These are phyloP conservation scores for Acephala macrosclerotiorum DNA, from an alignment of 2,329 filamentous ascomycete species.

Conservation along the genomic window DNA sequence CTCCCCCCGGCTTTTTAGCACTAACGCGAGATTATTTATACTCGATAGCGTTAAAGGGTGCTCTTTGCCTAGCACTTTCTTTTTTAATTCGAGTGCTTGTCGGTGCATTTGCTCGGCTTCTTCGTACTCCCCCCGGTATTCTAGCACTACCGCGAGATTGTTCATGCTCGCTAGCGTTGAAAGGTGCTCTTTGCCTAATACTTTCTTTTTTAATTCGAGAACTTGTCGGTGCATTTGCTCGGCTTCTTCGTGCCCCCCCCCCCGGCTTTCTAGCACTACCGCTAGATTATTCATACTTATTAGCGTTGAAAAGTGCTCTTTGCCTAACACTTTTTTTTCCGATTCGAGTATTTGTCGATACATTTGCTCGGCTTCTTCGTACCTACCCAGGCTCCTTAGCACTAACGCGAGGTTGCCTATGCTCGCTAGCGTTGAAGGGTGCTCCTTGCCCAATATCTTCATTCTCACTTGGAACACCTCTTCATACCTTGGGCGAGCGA, in stretches of 20 bases:
- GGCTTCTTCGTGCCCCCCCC: background rate
- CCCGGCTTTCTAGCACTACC: no score
- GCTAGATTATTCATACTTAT: no score
- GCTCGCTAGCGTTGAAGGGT: no score
- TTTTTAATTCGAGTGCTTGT: constrained; percentile 15
- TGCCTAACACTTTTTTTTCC: no score
- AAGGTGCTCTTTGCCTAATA: constrained; percentile 12
- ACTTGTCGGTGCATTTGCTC: background rate
- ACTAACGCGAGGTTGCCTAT: no score
- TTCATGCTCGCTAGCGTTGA: constrained; percentile 4
- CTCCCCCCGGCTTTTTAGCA: constrained; percentile 9
- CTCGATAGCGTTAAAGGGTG: constrained; percentile 17
- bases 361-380: no score
- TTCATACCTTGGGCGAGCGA: constrained; percentile 10
- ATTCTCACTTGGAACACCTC: no score
- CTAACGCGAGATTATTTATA: constrained; percentile 22
- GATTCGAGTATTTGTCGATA: no score
- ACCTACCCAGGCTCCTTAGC: no score
- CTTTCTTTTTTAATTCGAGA: background rate
- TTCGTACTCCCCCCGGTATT: constrained; percentile 13
- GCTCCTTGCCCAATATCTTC: no score
- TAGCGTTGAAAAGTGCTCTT: no score
- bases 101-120: constrained; percentile 22
- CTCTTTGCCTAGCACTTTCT: constrained; percentile 18
- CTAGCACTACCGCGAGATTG: background rate